These are phyloP conservation scores for Cyclanthera cordifolia DNA, from an alignment of 306 rosid species.

Conservation along the genomic window DNA sequence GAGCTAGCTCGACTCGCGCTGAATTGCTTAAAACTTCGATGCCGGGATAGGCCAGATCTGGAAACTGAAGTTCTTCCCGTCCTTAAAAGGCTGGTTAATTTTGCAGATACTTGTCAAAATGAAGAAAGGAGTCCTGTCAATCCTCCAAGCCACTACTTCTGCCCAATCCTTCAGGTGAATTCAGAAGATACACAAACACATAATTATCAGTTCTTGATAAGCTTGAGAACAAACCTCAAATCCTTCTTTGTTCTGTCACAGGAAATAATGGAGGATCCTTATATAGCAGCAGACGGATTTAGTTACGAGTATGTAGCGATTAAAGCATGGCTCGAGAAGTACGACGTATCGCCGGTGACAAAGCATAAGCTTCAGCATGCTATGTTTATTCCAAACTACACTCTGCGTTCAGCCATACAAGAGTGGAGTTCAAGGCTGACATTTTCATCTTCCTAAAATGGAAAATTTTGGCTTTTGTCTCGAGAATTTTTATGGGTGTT, in stretches of 20 bases:
- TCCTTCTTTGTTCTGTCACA: conserved; percentile 14
- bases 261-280: conserved; percentile 88
- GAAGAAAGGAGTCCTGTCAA: conserved; percentile 20
- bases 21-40: conserved; percentile 60
- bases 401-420: conserved; percentile 68
- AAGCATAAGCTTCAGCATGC: conserved; percentile 47
- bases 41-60: conserved; percentile 96
- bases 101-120: conserved; percentile 41
- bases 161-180: conserved; percentile 90
- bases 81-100: conserved; percentile 42
- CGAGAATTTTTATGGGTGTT: not conserved
- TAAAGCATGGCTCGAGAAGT: conserved; percentile 75
- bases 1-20: conserved; percentile 60
- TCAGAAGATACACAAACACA: not conserved
- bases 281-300: conserved; percentile 83
- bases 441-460: conserved; percentile 12
- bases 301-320: conserved; percentile 75
- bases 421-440: conserved; percentile 57
- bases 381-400: conserved; percentile 55
- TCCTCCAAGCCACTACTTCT: conserved; percentile 70
- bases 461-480: not conserved
- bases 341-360: conserved; percentile 65
- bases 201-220: not conserved
- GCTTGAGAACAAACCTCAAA: not conserved
- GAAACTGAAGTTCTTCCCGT: conserved; percentile 77